Evolutionary conservation across 768 basidiomycete genomes (phyloP).

Genomic region (Pisolithus tinctorius): DNA sequence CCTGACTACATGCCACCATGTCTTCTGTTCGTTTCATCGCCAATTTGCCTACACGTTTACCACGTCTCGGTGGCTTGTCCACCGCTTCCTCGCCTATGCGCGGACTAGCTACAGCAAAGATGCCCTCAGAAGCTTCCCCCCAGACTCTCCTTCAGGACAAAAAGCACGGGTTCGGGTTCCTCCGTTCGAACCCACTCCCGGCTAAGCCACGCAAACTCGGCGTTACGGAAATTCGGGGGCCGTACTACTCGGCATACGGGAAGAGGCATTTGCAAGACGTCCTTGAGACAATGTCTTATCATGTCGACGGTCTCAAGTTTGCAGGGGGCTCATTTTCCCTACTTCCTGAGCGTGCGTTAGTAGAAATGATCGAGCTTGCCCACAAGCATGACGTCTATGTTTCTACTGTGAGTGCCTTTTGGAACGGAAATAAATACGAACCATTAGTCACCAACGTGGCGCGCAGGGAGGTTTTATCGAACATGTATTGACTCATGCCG

Average conservation of each 20-base stretch:
- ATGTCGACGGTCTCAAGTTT: constrained; percentile 41
- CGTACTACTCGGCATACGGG: constrained; percentile 38
- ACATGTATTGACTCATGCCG: background rate
- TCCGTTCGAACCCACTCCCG: constrained; percentile 21
- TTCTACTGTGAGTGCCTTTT: constrained; percentile 26
- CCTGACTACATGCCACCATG: background rate
- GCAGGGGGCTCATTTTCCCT: constrained; percentile 38
- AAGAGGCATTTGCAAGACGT: constrained; percentile 36
- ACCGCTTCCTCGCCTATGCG: background rate
- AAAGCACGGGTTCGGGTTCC: background rate
- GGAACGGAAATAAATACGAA: background rate
- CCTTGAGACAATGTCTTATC: constrained; percentile 35
- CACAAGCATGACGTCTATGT: constrained; percentile 37
- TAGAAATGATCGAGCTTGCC: constrained; percentile 32
- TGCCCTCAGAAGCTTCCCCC: background rate
- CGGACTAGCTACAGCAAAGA: background rate
- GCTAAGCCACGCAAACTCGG: constrained; percentile 32
- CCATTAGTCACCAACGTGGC: background rate
- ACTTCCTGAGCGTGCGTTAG: constrained; percentile 35
- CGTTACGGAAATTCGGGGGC: constrained; percentile 39
- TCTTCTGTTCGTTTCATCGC: background rate
- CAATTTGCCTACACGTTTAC: background rate
- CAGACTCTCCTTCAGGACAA: background rate
- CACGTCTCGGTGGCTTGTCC: background rate
- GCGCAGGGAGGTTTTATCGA: background rate